These are phyloP conservation scores for Histomonas meleagridis DNA, from an alignment of 208 protist genomes.

Conservation along the genomic window DNA sequence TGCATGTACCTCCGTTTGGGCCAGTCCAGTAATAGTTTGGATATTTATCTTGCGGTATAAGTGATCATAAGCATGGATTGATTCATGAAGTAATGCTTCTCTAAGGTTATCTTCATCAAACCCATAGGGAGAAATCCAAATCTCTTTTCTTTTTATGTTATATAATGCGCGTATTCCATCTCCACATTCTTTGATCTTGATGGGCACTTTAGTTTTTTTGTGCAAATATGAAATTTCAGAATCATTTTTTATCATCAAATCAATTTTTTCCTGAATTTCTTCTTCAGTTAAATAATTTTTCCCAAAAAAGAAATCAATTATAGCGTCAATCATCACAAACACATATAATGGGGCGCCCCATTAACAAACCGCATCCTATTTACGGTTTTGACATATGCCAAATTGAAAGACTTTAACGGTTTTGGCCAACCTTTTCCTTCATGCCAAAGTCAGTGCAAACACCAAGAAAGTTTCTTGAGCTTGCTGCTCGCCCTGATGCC, in stretches of 20 bases:
- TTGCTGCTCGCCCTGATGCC: not conserved
- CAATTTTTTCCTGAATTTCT: not conserved
- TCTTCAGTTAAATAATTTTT: not conserved
- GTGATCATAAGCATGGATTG: constrained; percentile 10
- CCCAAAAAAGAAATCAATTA: not conserved
- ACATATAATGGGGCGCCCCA: too few relatives aligned
- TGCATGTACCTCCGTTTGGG: not conserved
- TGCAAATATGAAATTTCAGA: not conserved
- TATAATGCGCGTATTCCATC: not conserved
- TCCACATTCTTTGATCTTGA: not conserved
- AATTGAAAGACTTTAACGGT: too few relatives aligned
- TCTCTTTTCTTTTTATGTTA: constrained; percentile 10
- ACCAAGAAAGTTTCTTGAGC: constrained; percentile 11
- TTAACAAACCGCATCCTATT: too few relatives aligned
- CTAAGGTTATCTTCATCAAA: not conserved
- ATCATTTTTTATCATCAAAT: not conserved
- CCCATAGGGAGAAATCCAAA: not conserved
- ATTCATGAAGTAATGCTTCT: not conserved
- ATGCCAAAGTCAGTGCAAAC: not conserved
- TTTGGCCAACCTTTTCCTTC: not conserved
- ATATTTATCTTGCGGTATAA: not conserved
- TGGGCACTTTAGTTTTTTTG: not conserved
- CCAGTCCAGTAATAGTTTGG: not conserved
- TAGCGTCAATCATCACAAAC: too few relatives aligned
- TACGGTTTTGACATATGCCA: too few relatives aligned